Evolutionary conservation across 2,329 filamentous ascomycete genomes (phyloP).

Genomic region (Nigrospora osmanthi): DNA sequence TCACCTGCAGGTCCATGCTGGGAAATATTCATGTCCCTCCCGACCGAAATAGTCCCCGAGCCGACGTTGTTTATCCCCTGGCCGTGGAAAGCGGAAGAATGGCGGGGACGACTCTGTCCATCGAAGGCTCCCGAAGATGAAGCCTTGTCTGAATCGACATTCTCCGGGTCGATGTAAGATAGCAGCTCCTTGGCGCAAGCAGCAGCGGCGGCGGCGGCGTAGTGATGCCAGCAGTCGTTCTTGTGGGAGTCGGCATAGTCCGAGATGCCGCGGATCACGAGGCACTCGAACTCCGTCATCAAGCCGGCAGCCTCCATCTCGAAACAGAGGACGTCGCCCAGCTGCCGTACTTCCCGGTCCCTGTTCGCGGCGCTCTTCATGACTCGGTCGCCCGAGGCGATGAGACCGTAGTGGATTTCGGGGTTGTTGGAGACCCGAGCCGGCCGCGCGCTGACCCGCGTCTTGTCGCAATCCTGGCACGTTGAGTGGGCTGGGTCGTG

Average conservation of each 20-base stretch:
- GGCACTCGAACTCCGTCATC: not conserved
- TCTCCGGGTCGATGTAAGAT: too few relatives aligned
- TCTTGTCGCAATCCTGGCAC: constrained; percentile 3
- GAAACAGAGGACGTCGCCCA: constrained; percentile 15
- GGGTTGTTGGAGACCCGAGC: constrained; percentile 8
- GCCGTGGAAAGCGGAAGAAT: too few relatives aligned
- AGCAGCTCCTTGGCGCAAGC: not conserved
- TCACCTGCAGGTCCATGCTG: too few relatives aligned
- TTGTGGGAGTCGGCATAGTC: constrained; percentile 7
- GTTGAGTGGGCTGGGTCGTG: constrained; percentile 1
- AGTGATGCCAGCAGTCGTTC: not conserved
- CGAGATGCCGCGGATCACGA: constrained; percentile 6
- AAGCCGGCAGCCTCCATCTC: constrained; percentile 8
- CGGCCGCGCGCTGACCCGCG: not conserved
- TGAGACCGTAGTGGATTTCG: constrained; percentile 23
- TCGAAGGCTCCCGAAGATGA: too few relatives aligned
- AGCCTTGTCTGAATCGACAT: too few relatives aligned
- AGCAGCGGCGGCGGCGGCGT: not conserved
- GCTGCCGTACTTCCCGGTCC: not conserved
- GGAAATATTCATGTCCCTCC: too few relatives aligned
- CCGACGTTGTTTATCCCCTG: too few relatives aligned
- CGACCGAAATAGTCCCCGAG: too few relatives aligned
- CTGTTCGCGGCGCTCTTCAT: constrained; percentile 15
- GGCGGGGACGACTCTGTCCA: too few relatives aligned
- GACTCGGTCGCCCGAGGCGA: constrained; percentile 22